Evolutionary conservation across 148 eudicot genomes (phyloP).

Genomic region (Silene conica): DNA sequence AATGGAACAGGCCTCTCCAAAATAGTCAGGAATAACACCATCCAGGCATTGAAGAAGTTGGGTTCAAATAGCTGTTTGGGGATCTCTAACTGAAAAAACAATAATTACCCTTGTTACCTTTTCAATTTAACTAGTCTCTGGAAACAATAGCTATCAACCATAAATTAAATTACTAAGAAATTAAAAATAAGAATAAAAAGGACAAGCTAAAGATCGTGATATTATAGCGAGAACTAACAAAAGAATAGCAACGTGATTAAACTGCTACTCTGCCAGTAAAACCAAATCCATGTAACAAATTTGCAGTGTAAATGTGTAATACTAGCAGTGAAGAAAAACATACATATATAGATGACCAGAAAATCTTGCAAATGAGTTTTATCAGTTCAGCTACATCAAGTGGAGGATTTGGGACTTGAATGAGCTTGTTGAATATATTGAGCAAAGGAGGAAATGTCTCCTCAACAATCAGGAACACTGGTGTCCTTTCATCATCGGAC

Average conservation of each 20-base stretch:
- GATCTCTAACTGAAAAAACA: slow-evolving; percentile 73
- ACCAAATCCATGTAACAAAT: neutral
- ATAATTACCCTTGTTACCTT: neutral
- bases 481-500: slow-evolving; percentile 94
- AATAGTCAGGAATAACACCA: slow-evolving; percentile 78
- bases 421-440: slow-evolving; percentile 71
- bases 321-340: slow-evolving; percentile 21
- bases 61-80: slow-evolving; percentile 88
- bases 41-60: slow-evolving; percentile 91
- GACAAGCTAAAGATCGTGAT: neutral
- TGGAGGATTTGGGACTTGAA: slow-evolving; percentile 69
- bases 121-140: neutral
- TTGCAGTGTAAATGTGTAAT: too few relatives aligned
- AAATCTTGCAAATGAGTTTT: slow-evolving; percentile 96
- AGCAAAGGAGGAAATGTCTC: slow-evolving; percentile 90
- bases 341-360: slow-evolving; percentile 98
- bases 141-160: neutral
- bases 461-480: slow-evolving; percentile 71
- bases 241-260: neutral
- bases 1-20: slow-evolving; percentile 96
- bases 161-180: neutral
- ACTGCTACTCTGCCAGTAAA: neutral
- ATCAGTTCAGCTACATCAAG: slow-evolving; percentile 87
- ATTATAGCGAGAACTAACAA: neutral
- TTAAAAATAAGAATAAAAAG: neutral